Evolutionary conservation across 2,329 filamentous ascomycete species (phyloP), one percentile per base, ranked within the genome.

Genomic region (Rutstroemia sp.): DNA sequence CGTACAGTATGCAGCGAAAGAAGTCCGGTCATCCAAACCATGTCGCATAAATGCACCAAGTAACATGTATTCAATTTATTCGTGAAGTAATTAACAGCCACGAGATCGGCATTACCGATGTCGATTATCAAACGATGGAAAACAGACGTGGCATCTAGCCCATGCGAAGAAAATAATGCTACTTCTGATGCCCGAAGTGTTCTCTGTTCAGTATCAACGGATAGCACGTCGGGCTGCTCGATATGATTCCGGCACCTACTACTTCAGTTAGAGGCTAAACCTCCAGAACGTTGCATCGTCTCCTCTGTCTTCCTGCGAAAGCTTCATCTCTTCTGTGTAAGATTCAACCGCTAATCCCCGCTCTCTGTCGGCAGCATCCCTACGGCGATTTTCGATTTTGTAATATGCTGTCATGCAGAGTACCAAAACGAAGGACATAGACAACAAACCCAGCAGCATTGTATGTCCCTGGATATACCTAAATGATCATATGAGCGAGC

Each of bases 401-500:
- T 81, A 76, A 69, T 82, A 84, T 27, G 75, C 67, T 19, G 78
- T 80, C 81, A 85, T 84, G 63, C 78, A 71, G 46, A 75, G 66
- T 45, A 74, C 78, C 12, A 84, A 71, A 49, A 73, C 56, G 57
- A 76, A 72, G 17, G 76, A 75, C 74, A 82, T 78, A 61, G 69
- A 69, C 8, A 62, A 65, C 23, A 72, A 59, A 0, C 69, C 75
- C 25, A 79, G 73, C 39, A 79, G 68, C 19, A 75, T 73, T 23
- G 69, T 68, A 60, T 79, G 75, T 1, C 77, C 77, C 9, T 65
- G 67, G 30, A 72, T 70, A 62, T 76, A 80, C 27, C 73, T 68
- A 36, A 16, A 23, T 21, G 2, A 23, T 25, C 25, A 19, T 25
- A 21, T 21, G 51, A 19, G 34, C 17, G 19, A 8, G 6, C 39